These are phyloP conservation scores for Lyophyllum decastes DNA, from an alignment of 768 basidiomycete species.

Conservation along the genomic window DNA sequence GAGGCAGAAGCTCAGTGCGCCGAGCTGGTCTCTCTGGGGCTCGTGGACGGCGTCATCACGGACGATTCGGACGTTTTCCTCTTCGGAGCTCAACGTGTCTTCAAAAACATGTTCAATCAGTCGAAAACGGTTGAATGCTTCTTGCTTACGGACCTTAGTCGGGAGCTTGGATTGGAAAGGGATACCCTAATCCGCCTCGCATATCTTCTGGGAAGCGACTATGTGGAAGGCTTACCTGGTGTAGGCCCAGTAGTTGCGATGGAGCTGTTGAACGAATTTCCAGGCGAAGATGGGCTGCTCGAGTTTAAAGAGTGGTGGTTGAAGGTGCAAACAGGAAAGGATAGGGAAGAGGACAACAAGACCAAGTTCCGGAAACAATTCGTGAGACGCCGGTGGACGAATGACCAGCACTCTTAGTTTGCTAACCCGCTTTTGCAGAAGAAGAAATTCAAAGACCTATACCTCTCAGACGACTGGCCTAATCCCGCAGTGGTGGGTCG, in stretches of 20 bases:
- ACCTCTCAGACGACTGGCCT: slow-evolving; percentile 85
- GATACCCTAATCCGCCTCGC: slow-evolving; percentile 88
- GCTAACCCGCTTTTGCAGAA: slow-evolving; percentile 53
- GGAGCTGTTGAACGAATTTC: slow-evolving; percentile 93
- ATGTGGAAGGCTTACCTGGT: slow-evolving; percentile 88
- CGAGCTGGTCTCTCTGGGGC: slow-evolving; percentile 76
- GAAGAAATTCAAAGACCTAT: slow-evolving; percentile 84
- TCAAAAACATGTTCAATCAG: slow-evolving; percentile 99
- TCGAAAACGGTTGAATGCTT: slow-evolving; percentile 99
- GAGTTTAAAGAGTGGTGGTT: slow-evolving; percentile 95
- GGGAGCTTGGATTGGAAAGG: slow-evolving; percentile 86
- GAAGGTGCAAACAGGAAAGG: slow-evolving; percentile 88
- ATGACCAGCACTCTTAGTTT: background rate
- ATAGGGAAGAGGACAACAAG: slow-evolving; percentile 69
- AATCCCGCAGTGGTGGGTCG: slow-evolving; percentile 84
- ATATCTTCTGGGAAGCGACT: slow-evolving; percentile 95
- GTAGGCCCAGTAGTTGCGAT: slow-evolving; percentile 96
- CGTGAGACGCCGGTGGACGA: slow-evolving; percentile 45
- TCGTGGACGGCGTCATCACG: slow-evolving; percentile 97
- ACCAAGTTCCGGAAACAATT: slow-evolving; percentile 84
- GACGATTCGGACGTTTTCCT: slow-evolving; percentile 99
- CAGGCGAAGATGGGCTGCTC: slow-evolving; percentile 79
- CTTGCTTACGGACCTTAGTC: slow-evolving; percentile 75
- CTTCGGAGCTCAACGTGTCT: slow-evolving; percentile 93
- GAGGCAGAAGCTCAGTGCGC: slow-evolving; percentile 99